Evolutionary conservation across 176 grass and related monocot species (phyloP).

Genomic region (Secale cereale): DNA sequence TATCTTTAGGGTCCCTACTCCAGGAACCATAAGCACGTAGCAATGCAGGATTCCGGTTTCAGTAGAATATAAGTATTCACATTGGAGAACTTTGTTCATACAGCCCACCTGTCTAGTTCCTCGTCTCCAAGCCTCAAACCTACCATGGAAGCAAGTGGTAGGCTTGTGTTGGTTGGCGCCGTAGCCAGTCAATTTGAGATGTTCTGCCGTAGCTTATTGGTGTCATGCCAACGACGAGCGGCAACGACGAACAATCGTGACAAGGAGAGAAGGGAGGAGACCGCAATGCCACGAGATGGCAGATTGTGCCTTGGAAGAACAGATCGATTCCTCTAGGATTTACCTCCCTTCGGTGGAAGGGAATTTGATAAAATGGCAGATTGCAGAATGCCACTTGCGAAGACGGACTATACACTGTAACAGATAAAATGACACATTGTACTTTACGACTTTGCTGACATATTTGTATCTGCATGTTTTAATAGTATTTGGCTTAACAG

Average conservation of each 20-base stretch:
- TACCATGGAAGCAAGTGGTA: not conserved
- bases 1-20: not conserved
- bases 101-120: not conserved
- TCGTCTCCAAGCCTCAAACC: not conserved
- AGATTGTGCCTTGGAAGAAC: not conserved
- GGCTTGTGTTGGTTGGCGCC: not conserved
- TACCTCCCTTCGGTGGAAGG: not conserved
- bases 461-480: not conserved
- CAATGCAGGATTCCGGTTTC: not conserved
- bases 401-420: not conserved
- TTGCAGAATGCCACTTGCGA: not conserved
- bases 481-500: not conserved
- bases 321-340: not conserved
- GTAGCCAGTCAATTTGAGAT: slow-evolving; percentile 7
- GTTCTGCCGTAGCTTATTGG: not conserved
- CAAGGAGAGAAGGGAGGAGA: not conserved
- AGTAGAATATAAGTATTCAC: not conserved
- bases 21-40: not conserved
- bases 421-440: not conserved
- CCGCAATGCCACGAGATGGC: not conserved
- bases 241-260: not conserved
- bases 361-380: not conserved
- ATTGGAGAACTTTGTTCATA: not conserved
- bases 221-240: not conserved
- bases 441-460: not conserved